A percentile compares a stretch with the other conserved stretches of the same genome.
Conservation (phyloP, 495 filamentous ascomycete genomes). For the Pyrenula aspistea region DNA sequence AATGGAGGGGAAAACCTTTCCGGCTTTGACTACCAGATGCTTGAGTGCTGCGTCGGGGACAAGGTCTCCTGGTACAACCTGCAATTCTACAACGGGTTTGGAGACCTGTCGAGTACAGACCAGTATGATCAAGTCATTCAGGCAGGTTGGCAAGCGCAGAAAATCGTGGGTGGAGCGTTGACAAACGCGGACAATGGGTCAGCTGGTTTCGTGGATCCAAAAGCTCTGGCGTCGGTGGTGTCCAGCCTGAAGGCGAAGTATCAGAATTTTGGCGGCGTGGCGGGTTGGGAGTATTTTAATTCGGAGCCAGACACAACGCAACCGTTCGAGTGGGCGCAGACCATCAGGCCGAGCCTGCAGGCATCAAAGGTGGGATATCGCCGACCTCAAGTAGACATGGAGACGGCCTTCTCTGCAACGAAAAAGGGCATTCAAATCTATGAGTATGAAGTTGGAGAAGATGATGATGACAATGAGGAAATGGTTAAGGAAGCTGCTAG, state of each 20-base stretch:
- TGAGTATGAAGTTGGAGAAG: not conserved
- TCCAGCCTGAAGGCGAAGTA: conserved; percentile 35
- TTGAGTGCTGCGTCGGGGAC: conserved; percentile 50
- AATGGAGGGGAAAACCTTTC: conserved; percentile 46
- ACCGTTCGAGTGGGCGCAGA: conserved; percentile 63
- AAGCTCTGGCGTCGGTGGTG: conserved; percentile 30
- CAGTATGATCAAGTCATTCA: conserved; percentile 54
- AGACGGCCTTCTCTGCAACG: not conserved
- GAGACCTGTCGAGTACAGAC: conserved; percentile 42
- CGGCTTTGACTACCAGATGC: conserved; percentile 59
- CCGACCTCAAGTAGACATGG: not conserved
- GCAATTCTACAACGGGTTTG: conserved; percentile 81
- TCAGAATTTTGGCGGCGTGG: conserved; percentile 62
- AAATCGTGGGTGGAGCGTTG: conserved; percentile 60
- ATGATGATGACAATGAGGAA: not conserved
- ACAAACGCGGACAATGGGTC: conserved; percentile 58
- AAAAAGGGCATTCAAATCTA: not conserved
- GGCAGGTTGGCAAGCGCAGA: conserved; percentile 49
- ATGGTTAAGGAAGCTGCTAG: not conserved
- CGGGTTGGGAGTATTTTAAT: conserved; percentile 87
- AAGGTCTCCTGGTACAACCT: conserved; percentile 72
- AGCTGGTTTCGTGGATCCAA: conserved; percentile 40
- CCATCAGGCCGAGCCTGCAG: conserved; percentile 19
- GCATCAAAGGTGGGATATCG: not conserved
- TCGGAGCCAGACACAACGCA: conserved; percentile 36